Percentiles rank a stretch among this genome's conserved stretches.
Evolutionary conservation across 768 basidiomycete species (phyloP).

Genomic region (Phanerochaete sordida): DNA sequence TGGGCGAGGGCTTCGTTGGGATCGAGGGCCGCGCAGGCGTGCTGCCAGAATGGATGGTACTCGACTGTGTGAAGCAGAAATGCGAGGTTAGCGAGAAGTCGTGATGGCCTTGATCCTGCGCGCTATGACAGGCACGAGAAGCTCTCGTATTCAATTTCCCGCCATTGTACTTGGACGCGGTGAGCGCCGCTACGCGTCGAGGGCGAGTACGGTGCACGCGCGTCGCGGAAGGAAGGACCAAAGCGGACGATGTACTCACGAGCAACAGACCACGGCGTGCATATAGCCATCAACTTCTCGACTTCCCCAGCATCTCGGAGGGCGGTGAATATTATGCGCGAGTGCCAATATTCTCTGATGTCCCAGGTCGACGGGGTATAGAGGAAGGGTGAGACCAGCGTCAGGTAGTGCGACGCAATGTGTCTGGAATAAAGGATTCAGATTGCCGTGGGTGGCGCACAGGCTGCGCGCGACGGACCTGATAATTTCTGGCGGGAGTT

Average conservation of each 20-base stretch:
- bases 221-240: background rate
- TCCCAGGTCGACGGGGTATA: slow-evolving; percentile 47
- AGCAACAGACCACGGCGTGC: slow-evolving; percentile 55
- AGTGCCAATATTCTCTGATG: slow-evolving; percentile 53
- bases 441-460: slow-evolving; percentile 26
- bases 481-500: slow-evolving; percentile 58
- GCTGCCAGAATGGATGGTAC: slow-evolving; percentile 67
- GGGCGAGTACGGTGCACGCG: background rate
- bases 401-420: slow-evolving; percentile 57
- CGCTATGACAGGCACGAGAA: slow-evolving; percentile 13
- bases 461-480: slow-evolving; percentile 39
- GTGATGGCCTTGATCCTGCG: slow-evolving; percentile 12
- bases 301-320: slow-evolving; percentile 61
- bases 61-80: slow-evolving; percentile 44
- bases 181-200: background rate
- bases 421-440: slow-evolving; percentile 34
- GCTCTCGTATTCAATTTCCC: slow-evolving; percentile 6
- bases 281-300: slow-evolving; percentile 61
- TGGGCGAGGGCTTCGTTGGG: slow-evolving; percentile 53
- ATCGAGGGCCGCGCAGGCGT: slow-evolving; percentile 59
- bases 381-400: slow-evolving; percentile 40
- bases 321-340: slow-evolving; percentile 56
- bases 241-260: slow-evolving; percentile 39
- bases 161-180: background rate
- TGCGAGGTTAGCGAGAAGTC: slow-evolving; percentile 5